phyloP scores from a whole-genome alignment of 768 basidiomycete species.

The Pulveroboletus sp. region DNA sequence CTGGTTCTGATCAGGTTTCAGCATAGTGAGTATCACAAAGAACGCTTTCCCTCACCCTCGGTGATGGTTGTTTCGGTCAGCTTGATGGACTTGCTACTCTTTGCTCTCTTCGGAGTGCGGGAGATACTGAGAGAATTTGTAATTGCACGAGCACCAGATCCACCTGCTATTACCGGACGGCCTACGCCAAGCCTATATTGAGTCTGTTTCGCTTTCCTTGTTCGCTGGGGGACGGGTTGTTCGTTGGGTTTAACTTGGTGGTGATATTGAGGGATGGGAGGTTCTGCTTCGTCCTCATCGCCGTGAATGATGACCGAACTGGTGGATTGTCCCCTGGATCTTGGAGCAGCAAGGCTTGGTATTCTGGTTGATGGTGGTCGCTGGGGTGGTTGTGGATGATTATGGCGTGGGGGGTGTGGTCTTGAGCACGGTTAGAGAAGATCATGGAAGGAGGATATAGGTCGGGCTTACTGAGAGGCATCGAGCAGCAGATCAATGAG shows the following conservation, averaged over 20 bases:
- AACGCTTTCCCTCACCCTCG: slow-evolving; percentile 39
- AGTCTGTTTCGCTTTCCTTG: slow-evolving; percentile 68
- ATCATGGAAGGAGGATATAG: slow-evolving; percentile 32
- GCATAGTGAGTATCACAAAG: not conserved
- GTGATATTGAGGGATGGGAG: slow-evolving; percentile 20
- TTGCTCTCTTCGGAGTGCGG: slow-evolving; percentile 44
- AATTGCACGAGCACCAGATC: slow-evolving; percentile 58
- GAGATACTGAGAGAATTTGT: slow-evolving; percentile 57
- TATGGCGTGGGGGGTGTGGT: slow-evolving; percentile 23
- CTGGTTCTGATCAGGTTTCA: slow-evolving; percentile 25
- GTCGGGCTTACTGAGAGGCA: slow-evolving; percentile 38
- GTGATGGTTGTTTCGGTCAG: slow-evolving; percentile 53
- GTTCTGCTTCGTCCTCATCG: slow-evolving; percentile 43
- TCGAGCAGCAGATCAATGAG: slow-evolving; percentile 72
- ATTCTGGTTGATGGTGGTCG: slow-evolving; percentile 34
- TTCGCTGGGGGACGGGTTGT: slow-evolving; percentile 34
- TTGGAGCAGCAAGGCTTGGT: slow-evolving; percentile 25
- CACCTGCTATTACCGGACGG: slow-evolving; percentile 61
- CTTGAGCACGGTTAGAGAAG: slow-evolving; percentile 33
- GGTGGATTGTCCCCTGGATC: slow-evolving; percentile 31
- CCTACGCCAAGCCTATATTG: slow-evolving; percentile 71
- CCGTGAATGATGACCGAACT: slow-evolving; percentile 37
- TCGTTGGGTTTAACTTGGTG: slow-evolving; percentile 12
- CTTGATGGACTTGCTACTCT: slow-evolving; percentile 46
- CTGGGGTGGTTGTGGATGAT: slow-evolving; percentile 17